Evolutionary conservation across 1,284 basidiomycete species (phyloP), one percentile per base, ranked within the genome.

Genomic region (Marasmius sp.): DNA sequence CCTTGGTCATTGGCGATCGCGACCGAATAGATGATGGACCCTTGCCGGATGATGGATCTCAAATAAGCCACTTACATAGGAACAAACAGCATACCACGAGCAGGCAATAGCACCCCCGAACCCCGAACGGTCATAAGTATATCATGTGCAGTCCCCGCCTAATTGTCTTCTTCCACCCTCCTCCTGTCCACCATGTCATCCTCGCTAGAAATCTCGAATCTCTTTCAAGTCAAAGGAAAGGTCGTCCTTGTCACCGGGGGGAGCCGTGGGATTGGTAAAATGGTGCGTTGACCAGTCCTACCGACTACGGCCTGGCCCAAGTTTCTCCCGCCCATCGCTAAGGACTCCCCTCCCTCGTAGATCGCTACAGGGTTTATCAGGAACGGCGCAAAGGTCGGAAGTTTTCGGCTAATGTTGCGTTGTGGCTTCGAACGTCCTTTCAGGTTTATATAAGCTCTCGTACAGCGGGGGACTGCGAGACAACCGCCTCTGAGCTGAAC

Each of bases 381-480:
- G 63, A 90, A 88, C 65, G 88, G 88, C 10, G 85, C 85, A 14
- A 88, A 84, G 72, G 86, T 85, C 55, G 22, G 68, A 11, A 47
- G 39, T 18, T 52, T 4, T n/a, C 54, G 47, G n/a, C 22, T 43
- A 39, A 52, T 20, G 60, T 43, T 12, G 11, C 53, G 14, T 33
- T 52, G 27, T 37, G 11, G 36, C 43, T 36, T 12, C 58, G 47
- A 39, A n/a, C 36, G 27, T 72, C 50, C 69, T 70, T 20, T 68
- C 72, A 86, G 79, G 88, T 90, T 34, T 92, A 91, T 74, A 89
- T 91, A 66, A 83, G 85, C 1, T 86, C 88, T 4, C 83, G 89
- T 38, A 82, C 83, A 34, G 78, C 75, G 16, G 78, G 82, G 64
- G 85, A 85, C 55, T 87, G 87, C 69, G 75, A 84, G 33, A 74